Base-by-base conservation (phyloP, 352 stramenopile species). In the Pythium insidiosum region DNA sequence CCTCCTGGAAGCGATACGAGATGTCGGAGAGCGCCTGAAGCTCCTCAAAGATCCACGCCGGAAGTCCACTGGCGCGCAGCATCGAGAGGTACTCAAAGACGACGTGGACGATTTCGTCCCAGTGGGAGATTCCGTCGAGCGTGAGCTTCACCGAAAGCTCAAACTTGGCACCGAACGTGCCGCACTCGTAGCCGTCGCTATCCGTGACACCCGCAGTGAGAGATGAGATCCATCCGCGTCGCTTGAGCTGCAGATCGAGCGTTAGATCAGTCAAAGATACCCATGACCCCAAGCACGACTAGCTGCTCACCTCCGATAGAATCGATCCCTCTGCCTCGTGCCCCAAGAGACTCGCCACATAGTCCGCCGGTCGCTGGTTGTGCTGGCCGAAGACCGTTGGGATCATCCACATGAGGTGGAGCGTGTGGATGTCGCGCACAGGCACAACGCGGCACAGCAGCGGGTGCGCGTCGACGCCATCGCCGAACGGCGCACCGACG, bases 301-400 rank as follows among this genome's bases (percentile, higher is more conserved):
- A n/a, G n/a, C n/a, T n/a, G n/a, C 64, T 42, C 64, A 93, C 77
- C 56, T 85, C 58, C 24, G 74, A 88, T 15, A 94, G 51, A 19
- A 94, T 61, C 1, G 77, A 91, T 13, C 82, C 82, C 67, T 88
- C 71, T 35, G 75, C 84, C 60, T 94, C 82, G 46, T 94, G 73
- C 2, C 82, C 82, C 5, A 92, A 50, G 3, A 94, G 71, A 47
- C 69, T 81, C 34, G 75, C 77, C 18, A 94, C 64, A 30, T 90
- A 91, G 38, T 90, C 76, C 16, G 76, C 64, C 1, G 82, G 82
- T 19, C 91, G 91, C 25, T 88, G 69, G 20, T 72, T 66, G 58
- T 92, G 69, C 10, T 65, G 45, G 5, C 80, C 78, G 50, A 87
- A 62, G 24, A 88, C 58, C 0, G 79, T 58, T 11, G 82, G 74